phyloP scores from a whole-genome alignment of 345 rosid species.

The Aegle marmelos region DNA sequence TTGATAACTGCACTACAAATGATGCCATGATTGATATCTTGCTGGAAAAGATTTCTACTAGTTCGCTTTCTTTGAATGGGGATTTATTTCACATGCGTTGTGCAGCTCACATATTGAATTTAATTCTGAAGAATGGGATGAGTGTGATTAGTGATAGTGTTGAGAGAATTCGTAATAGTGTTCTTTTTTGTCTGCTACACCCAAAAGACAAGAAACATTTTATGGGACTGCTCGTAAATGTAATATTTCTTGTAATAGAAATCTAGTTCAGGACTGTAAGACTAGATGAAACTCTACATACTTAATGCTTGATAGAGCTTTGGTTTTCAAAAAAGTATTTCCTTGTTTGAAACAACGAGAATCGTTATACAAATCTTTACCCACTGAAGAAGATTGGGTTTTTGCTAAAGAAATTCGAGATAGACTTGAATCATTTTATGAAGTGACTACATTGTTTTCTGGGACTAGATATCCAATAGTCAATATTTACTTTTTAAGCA shows the following conservation, averaged over 20 bases:
- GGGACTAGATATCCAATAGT: neutral
- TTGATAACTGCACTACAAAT: neutral
- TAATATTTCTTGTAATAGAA: neutral
- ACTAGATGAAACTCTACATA: slow-evolving; percentile 2
- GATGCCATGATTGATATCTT: neutral
- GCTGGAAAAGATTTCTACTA: neutral
- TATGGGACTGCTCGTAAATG: neutral
- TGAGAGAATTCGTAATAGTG: neutral
- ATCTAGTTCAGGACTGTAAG: neutral
- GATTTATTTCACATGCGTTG: neutral
- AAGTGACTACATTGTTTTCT: neutral
- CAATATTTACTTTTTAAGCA: slow-evolving; percentile 1
- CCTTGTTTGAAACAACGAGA: neutral
- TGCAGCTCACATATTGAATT: neutral
- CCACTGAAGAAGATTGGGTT: slow-evolving; percentile 10
- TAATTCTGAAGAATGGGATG: neutral
- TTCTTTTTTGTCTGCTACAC: neutral
- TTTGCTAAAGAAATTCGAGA: neutral
- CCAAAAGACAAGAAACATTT: neutral
- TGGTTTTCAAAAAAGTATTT: neutral
- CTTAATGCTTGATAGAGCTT: neutral
- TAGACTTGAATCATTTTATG: neutral
- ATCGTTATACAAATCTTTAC: neutral
- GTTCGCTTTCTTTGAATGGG: neutral
- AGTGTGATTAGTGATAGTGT: neutral